Base-by-base conservation (phyloP, 768 basidiomycete species). In the Tremella yokohamensis region DNA sequence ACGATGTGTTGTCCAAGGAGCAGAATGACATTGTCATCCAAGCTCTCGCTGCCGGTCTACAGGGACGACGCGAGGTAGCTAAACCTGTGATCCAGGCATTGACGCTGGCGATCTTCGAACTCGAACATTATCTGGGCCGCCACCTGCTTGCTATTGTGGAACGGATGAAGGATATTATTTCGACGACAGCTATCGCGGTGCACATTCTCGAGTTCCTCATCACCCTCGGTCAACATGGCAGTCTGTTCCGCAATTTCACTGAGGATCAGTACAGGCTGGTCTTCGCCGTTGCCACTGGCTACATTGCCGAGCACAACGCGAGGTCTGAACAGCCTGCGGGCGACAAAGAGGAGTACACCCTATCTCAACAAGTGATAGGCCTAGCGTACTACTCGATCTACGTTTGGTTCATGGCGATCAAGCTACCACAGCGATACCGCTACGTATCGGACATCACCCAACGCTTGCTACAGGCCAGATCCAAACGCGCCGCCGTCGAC, bases 181-280 rank as follows among this genome's bases (percentile, higher is more conserved):
- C 90, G 0, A 91, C 89, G 54, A 85, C 90, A 1, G 85, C 85
- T 59, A 87, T 97, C 83, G 87, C 91, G 6, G 87, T 93, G n/a
- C 93, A 98, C 72, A 93, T 98, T 73, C 84, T 98, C 58, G 89
- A 89, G 61, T 89, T 98, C 74, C 83, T 98, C 20, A 83, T 84
- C 42, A 86, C 96, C 60, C 82, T 96, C 45, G 91, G 89, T 2
- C 89, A 90, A 1, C 82, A 87, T 13, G 86, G 84, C 1, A 77
- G 82, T 6, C 79, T 98, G 6, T 88, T 91, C 74, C 85, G 85
- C 56, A 98, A 96, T 76, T 88, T 99, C 66, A 91, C 88, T 2
- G 89, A 92, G 62, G 82, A 79, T 48, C 88, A 98, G 67, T 98
- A 86, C 78, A 89, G 88, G 73, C 87, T 88, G 81, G 88, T 98